A percentile compares a stretch with the other conserved stretches of the same genome.
These are phyloP conservation scores for Panellus pusillus DNA, from an alignment of 768 basidiomycete genomes.

Conservation along the genomic window DNA sequence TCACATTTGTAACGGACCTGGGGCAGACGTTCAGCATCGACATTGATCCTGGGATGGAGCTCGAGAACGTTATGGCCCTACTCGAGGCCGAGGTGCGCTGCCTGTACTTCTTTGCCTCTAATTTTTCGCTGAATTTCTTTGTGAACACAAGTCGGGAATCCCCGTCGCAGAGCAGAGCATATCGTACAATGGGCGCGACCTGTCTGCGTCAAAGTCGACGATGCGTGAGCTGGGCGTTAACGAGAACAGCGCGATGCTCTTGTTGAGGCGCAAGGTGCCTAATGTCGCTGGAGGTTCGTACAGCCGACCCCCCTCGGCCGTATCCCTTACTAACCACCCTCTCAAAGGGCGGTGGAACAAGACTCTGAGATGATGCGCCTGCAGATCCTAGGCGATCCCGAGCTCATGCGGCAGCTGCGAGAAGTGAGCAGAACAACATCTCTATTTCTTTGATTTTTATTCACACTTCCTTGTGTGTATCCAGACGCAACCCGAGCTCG, in stretches of 20 bases:
- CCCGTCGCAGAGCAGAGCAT: constrained; percentile 73
- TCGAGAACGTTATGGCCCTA: constrained; percentile 90
- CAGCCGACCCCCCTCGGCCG: neutral
- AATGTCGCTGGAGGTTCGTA: constrained; percentile 41
- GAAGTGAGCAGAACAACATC: constrained; percentile 43
- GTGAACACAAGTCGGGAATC: constrained; percentile 63
- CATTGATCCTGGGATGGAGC: constrained; percentile 87
- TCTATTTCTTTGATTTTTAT: neutral
- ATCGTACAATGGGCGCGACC: constrained; percentile 63
- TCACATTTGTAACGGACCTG: constrained; percentile 71
- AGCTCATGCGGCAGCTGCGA: constrained; percentile 71
- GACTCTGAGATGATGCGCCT: constrained; percentile 91
- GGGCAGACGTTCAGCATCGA: constrained; percentile 71
- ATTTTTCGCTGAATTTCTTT: neutral
- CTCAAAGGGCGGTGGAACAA: constrained; percentile 63
- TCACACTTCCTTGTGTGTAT: neutral
- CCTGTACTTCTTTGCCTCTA: neutral
- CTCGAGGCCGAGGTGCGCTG: constrained; percentile 91
- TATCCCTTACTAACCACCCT: neutral
- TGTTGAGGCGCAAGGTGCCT: constrained; percentile 62
- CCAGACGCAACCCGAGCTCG: constrained; percentile 83
- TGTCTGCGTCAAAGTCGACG: constrained; percentile 65
- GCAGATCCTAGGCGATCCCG: constrained; percentile 82
- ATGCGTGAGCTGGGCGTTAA: constrained; percentile 63
- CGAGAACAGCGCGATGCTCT: constrained; percentile 61